A percentile compares a stretch with the other conserved stretches of the same genome.
Evolutionary conservation across 257 asterid genomes (phyloP).

Genomic region (Capsicum pubescens): DNA sequence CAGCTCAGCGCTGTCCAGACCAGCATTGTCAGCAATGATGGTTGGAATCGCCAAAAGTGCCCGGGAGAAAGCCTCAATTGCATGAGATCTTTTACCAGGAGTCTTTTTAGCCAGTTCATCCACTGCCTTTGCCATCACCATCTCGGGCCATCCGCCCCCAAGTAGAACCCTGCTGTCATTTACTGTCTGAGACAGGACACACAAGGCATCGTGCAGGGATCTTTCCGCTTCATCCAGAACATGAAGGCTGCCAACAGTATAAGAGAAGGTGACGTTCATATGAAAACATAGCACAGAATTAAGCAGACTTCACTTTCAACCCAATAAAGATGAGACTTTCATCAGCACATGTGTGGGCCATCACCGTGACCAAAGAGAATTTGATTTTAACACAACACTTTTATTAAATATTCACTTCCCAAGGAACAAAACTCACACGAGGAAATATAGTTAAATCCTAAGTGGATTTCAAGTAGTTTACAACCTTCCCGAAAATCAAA

Average conservation of each 20-base stretch:
- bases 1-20: slow-evolving; percentile 86
- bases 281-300: not conserved
- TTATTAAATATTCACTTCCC: not conserved
- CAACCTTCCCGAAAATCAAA: not conserved
- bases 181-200: slow-evolving; percentile 90
- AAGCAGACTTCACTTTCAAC: not conserved
- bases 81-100: slow-evolving; percentile 87
- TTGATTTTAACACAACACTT: not conserved
- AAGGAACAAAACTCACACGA: not conserved
- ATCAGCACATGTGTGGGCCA: slow-evolving; percentile 18
- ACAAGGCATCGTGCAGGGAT: slow-evolving; percentile 91
- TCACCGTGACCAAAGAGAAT: not conserved
- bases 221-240: slow-evolving; percentile 93
- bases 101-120: slow-evolving; percentile 89
- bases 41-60: slow-evolving; percentile 89
- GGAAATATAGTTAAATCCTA: not conserved
- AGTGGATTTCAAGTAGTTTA: not conserved
- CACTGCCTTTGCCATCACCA: slow-evolving; percentile 94
- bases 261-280: not conserved
- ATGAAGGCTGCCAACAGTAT: slow-evolving; percentile 63
- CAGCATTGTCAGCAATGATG: slow-evolving; percentile 91
- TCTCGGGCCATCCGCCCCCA: slow-evolving; percentile 98
- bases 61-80: slow-evolving; percentile 89
- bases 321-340: slow-evolving; percentile 6
- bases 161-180: slow-evolving; percentile 80